These are phyloP conservation scores for Cystobasidium sp. DNA, from an alignment of 1,284 basidiomycete genomes.

Conservation along the genomic window DNA sequence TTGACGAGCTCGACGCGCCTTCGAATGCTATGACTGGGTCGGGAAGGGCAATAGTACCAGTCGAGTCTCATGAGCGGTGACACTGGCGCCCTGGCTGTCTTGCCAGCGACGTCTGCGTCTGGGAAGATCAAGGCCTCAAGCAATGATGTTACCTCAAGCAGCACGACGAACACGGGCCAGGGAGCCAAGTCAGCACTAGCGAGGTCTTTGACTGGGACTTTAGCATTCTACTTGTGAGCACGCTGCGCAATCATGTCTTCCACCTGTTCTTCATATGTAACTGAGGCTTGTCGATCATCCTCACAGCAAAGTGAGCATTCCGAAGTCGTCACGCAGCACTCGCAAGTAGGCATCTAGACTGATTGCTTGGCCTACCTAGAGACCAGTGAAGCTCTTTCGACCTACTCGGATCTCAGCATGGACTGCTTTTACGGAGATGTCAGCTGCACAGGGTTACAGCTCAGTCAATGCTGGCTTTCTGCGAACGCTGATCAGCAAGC, in stretches of 20 bases:
- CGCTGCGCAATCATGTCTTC: not conserved
- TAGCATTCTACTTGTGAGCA: conserved; percentile 42
- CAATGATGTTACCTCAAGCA: conserved; percentile 1
- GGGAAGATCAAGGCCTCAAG: conserved; percentile 1
- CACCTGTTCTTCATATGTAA: not conserved
- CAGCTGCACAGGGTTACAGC: conserved; percentile 12
- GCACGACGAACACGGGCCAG: conserved; percentile 2
- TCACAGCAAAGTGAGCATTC: conserved; percentile 15
- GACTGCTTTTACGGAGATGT: conserved; percentile 40
- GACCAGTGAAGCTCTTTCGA: conserved; percentile 36
- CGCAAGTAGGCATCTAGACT: not conserved
- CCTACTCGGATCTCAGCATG: conserved; percentile 41
- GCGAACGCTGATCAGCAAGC: conserved; percentile 28
- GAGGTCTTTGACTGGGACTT: conserved; percentile 29
- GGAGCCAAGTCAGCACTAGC: conserved; percentile 36
- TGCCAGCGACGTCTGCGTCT: not conserved
- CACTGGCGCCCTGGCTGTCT: not conserved
- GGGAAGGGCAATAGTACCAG: not conserved
- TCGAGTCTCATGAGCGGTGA: not conserved
- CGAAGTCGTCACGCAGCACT: not conserved
- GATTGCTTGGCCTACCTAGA: not conserved
- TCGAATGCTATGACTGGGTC: not conserved
- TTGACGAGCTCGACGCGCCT: no score
- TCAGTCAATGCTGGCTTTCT: conserved; percentile 28
- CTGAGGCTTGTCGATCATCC: conserved; percentile 15